Evolutionary conservation across 169 alveolate genomes (phyloP), one percentile per base, ranked within the genome.

Genomic region (Perkinsus olseni): DNA sequence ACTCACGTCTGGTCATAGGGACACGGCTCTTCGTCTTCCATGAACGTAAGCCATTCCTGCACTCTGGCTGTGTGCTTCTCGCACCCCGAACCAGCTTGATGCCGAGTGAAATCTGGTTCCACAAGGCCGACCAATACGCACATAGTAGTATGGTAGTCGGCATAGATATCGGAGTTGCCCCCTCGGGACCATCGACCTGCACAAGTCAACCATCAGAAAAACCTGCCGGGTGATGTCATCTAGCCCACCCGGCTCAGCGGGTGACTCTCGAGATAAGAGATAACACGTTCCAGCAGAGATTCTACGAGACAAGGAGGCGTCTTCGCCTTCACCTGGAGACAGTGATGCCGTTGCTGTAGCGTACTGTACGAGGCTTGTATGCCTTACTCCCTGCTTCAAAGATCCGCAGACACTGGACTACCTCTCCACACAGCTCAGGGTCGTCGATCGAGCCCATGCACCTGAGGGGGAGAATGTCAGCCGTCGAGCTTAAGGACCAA

Each of bases 171-270:
- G 34, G 36, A 21, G 8, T 62, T 62, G 28, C 28, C 1, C 13
- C 82, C 82, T 28, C 82, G 82, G 37, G 82, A 21, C 82, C 82
- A 62, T 62, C 82, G 82, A 62, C 82, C 82, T 62, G 82, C 82
- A 4, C 4, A 62, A 4, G 37, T 13, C 34, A 62, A 62, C 82
- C 82, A n/a, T n/a, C 82, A 13, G 13, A 62, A 8, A 24, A 40
- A 40, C 50, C 3, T 40, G 11, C n/a, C n/a, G 50, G 11, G 3
- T 11, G 50, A 40, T 40, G 50, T 11, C 11, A 6, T 11, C 31
- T 4, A 62, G 31, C 82, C 34, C 17, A 62, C 82, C 82, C 0
- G 82, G 82, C 34, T 62, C 82, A 62, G 37, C 17, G 10, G 82
- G 10, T 21, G 82, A 62, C 82, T 62, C 36, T 24, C 82, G 82